Conservation (phyloP, 2,329 filamentous ascomycete species). For the Penicillium glabrum region DNA sequence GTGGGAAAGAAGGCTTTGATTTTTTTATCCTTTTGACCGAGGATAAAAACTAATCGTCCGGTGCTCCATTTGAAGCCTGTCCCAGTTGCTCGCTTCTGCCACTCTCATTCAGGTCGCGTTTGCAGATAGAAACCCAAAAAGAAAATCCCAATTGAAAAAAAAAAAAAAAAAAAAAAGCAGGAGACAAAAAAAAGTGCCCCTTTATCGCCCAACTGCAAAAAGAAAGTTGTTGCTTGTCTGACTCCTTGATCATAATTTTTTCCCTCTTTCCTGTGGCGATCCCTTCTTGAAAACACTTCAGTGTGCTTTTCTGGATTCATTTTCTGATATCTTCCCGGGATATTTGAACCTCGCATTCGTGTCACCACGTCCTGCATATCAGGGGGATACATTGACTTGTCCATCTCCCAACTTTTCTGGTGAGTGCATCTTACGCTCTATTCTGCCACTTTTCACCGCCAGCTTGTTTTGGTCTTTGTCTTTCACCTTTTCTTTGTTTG, state of each 20-base stretch:
- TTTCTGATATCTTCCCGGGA: background rate
- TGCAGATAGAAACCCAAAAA: conserved; percentile 30
- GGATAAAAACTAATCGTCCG: background rate
- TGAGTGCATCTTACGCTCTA: conserved; percentile 35
- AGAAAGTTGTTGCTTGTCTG: conserved; percentile 11
- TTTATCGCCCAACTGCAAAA: conserved; percentile 4
- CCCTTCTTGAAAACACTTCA: conserved; percentile 36
- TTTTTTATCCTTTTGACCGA: background rate
- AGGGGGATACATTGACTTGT: conserved; percentile 97
- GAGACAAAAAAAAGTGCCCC: conserved; percentile 15
- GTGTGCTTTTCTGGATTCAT: conserved; percentile 35
- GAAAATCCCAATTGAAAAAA: conserved; percentile 23
- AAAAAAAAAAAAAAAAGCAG: conserved; percentile 20
- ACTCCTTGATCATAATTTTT: conserved; percentile 10
- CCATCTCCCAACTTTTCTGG: conserved; percentile 76
- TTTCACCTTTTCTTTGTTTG: background rate
- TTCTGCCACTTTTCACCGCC: conserved; percentile 13
- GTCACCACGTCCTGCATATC: conserved; percentile 12
- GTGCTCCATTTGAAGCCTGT: conserved; percentile 8
- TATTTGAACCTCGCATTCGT: conserved; percentile 1
- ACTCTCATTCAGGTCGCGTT: conserved; percentile 28
- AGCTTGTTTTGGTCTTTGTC: background rate
- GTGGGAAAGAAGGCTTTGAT: background rate
- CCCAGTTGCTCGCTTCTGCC: conserved; percentile 16
- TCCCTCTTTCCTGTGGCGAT: conserved; percentile 6